Percentiles rank a stretch among this genome's conserved stretches.
Evolutionary conservation across 1,284 basidiomycete genomes (phyloP).

Genomic region (Waitea zeae): DNA sequence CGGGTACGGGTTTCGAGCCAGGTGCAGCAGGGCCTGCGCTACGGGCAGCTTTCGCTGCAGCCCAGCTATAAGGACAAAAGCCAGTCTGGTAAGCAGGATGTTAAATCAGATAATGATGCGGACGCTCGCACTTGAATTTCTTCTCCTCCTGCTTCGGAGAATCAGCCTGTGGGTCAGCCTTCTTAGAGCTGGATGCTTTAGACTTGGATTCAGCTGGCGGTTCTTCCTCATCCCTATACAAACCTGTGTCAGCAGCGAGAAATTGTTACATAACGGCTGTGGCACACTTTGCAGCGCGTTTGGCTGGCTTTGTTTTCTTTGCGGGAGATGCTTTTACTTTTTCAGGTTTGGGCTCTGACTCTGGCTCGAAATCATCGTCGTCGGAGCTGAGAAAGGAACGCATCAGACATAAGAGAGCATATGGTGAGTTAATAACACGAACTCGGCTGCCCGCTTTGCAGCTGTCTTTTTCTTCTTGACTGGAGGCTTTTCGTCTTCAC

Average conservation of each 20-base stretch:
- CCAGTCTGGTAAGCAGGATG: background rate
- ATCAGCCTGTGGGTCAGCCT: slow-evolving; percentile 1
- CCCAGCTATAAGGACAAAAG: slow-evolving; percentile 51
- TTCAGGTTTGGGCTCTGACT: background rate
- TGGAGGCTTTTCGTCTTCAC: background rate
- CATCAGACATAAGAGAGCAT: too few relatives aligned
- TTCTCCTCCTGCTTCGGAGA: slow-evolving; percentile 10
- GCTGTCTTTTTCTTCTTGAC: background rate
- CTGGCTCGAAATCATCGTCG: background rate
- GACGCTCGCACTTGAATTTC: slow-evolving; percentile 19
- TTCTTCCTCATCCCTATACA: slow-evolving; percentile 15
- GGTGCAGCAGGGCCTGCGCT: slow-evolving; percentile 57
- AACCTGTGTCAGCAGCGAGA: slow-evolving; percentile 1
- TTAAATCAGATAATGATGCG: background rate
- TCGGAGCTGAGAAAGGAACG: background rate
- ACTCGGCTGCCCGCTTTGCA: background rate
- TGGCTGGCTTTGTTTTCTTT: slow-evolving; percentile 22
- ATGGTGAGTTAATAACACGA: too few relatives aligned
- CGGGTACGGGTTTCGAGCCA: slow-evolving; percentile 74
- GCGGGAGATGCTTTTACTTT: slow-evolving; percentile 13
- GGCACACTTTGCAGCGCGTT: background rate
- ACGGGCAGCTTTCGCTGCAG: slow-evolving; percentile 44
- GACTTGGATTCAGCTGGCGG: slow-evolving; percentile 6
- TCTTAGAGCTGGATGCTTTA: slow-evolving; percentile 6
- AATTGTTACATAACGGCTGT: background rate